Conservation (phyloP, 2,329 filamentous ascomycete species). For the Aspergillus sp. region DNA sequence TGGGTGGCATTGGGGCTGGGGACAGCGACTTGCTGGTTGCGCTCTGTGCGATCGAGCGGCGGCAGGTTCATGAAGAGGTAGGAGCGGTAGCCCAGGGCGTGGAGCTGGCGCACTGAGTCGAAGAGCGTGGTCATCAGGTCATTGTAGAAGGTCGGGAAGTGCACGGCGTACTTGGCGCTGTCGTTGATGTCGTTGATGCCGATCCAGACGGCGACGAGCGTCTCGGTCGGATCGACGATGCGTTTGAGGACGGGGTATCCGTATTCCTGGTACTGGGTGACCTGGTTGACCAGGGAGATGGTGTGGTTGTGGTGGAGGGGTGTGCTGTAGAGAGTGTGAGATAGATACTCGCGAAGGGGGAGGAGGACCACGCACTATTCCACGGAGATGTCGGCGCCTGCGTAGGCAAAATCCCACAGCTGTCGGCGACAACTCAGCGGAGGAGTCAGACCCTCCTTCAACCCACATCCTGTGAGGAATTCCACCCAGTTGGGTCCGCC, state of each 20-base stretch:
- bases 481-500: slow-evolving; percentile 58
- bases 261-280: slow-evolving; percentile 49
- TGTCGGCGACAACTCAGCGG: slow-evolving; percentile 48
- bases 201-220: slow-evolving; percentile 55
- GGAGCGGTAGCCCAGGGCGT: slow-evolving; percentile 44
- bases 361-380: slow-evolving; percentile 31
- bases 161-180: slow-evolving; percentile 42
- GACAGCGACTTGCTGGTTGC: slow-evolving; percentile 31
- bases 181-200: slow-evolving; percentile 59
- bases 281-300: slow-evolving; percentile 51
- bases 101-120: slow-evolving; percentile 40
- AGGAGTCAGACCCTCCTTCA: slow-evolving; percentile 42
- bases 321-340: slow-evolving; percentile 30
- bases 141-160: slow-evolving; percentile 48
- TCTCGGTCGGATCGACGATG: slow-evolving; percentile 30
- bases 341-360: background rate
- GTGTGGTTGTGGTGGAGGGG: slow-evolving; percentile 54
- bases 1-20: slow-evolving; percentile 48
- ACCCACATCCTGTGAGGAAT: slow-evolving; percentile 52
- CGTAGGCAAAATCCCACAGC: slow-evolving; percentile 59
- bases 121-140: slow-evolving; percentile 44
- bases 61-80: slow-evolving; percentile 54
- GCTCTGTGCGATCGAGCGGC: slow-evolving; percentile 48
- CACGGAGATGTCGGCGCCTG: slow-evolving; percentile 51
- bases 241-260: slow-evolving; percentile 41